phyloP scores from a whole-genome alignment of 2,329 filamentous ascomycete species.

The Eutypa lata region DNA sequence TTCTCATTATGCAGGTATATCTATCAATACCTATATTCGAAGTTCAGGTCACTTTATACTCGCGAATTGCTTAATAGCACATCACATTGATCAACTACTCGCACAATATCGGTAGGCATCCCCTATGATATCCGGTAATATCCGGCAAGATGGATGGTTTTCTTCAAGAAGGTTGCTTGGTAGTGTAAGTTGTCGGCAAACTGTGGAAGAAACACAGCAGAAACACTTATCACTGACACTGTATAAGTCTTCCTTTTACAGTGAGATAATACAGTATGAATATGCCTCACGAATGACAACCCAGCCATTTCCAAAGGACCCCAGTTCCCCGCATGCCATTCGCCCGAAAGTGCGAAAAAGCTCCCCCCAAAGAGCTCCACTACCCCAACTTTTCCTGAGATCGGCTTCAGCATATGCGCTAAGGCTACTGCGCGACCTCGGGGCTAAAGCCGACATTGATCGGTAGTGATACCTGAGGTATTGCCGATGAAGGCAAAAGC shows the following conservation, averaged over 20 bases:
- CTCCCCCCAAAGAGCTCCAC: constrained; percentile 10
- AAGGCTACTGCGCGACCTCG: not conserved
- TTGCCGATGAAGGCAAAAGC: not conserved
- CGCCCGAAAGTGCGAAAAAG: constrained; percentile 14
- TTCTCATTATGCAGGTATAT: too few relatives aligned
- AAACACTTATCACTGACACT: not conserved
- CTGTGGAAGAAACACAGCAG: too few relatives aligned
- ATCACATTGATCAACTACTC: too few relatives aligned
- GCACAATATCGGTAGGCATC: too few relatives aligned
- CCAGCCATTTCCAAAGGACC: constrained; percentile 16
- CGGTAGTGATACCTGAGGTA: not conserved
- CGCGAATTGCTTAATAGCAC: too few relatives aligned
- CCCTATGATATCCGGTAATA: too few relatives aligned
- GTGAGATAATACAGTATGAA: not conserved
- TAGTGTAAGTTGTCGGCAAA: too few relatives aligned
- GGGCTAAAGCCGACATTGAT: not conserved
- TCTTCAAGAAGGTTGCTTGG: too few relatives aligned
- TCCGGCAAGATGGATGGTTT: too few relatives aligned
- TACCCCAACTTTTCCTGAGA: constrained; percentile 7
- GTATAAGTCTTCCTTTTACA: not conserved
- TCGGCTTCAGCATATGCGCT: not conserved
- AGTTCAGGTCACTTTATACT: too few relatives aligned
- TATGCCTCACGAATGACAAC: constrained; percentile 10
- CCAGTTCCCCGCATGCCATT: constrained; percentile 20
- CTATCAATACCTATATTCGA: too few relatives aligned